Evolutionary conservation across 306 rosid species (phyloP).

Genomic region (Vachellia pachyceras): DNA sequence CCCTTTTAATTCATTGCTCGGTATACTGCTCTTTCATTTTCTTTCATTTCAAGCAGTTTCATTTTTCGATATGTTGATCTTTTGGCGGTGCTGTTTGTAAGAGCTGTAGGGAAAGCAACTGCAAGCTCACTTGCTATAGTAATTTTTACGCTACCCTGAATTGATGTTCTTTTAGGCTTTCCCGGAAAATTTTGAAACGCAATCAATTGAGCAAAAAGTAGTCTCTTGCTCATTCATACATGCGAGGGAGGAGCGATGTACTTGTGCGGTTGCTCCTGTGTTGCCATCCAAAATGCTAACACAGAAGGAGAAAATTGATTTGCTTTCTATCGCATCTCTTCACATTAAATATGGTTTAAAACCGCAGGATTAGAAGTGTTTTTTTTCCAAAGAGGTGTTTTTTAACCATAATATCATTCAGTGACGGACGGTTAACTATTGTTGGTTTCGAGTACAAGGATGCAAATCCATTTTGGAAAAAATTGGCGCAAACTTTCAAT

Average conservation of each 20-base stretch:
- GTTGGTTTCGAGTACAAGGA: background rate
- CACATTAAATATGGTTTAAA: background rate
- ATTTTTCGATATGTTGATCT: background rate
- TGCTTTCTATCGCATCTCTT: conserved; percentile 10
- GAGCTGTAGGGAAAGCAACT: conserved; percentile 27
- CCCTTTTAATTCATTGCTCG: background rate
- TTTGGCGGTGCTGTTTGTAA: no score
- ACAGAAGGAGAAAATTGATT: background rate
- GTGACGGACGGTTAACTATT: background rate
- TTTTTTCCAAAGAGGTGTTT: background rate
- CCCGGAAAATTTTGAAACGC: no score
- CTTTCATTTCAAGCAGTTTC: no score
- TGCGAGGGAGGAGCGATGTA: background rate
- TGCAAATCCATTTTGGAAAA: background rate
- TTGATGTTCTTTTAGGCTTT: no score
- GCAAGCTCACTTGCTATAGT: background rate
- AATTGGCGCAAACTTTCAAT: background rate
- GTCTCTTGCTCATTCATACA: background rate
- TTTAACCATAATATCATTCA: background rate
- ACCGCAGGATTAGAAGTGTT: background rate
- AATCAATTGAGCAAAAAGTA: background rate
- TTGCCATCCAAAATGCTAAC: background rate
- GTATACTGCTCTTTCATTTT: no score
- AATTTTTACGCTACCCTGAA: conserved; percentile 6
- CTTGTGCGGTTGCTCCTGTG: background rate